Evolutionary conservation across 805 yeast genomes (phyloP), one percentile per base, ranked within the genome.

Genomic region (Torulaspora delbrueckii): DNA sequence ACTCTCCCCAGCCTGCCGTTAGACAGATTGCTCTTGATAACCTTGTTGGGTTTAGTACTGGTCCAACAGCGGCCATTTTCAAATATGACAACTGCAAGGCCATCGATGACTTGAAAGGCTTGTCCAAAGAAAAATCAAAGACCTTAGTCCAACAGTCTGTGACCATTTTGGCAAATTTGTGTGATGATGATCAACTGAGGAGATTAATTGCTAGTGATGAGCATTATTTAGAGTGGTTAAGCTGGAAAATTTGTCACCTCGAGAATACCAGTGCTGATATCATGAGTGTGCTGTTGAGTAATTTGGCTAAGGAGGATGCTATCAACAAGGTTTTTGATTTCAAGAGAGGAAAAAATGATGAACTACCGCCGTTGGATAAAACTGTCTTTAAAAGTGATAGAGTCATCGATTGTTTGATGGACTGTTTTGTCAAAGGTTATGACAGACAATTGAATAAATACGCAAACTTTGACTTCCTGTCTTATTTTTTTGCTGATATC

Each of bases 401-500:
- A 19, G 82, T 80, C 5, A 73, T 88, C 67, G 96, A 86, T 57
- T 84, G 90, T 63, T 71, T 90, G 26, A 79, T 90, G 81, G 96
- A 87, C 66, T 81, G 90, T 59, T 89, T 88, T 61, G 96, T 89
- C 33, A 85, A 85, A 59, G 96, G 96, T 6, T 73, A 76, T 37
- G 89, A 84, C 57, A 73, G 87, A 60, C 65, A 78, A 12, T 71
- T 88, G 48, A 88, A 87, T 69, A 77, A 75, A 57, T 75, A 71
- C 55, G 93, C 95, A 2, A 76, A 78, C 55, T 91, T 68, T 58
- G 96, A 90, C 63, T 90, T 86, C 62, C 71, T 93, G 52, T 77
- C 96, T 1, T 88, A 82, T 63, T 87, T 87, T 62, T 90, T 93
- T 66, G 90, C 96, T 10, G 97, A 91, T 61, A 71, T 88, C 37